These are phyloP conservation scores for Hypoxylon cercidicola DNA, from an alignment of 495 filamentous ascomycete species.

Conservation along the genomic window DNA sequence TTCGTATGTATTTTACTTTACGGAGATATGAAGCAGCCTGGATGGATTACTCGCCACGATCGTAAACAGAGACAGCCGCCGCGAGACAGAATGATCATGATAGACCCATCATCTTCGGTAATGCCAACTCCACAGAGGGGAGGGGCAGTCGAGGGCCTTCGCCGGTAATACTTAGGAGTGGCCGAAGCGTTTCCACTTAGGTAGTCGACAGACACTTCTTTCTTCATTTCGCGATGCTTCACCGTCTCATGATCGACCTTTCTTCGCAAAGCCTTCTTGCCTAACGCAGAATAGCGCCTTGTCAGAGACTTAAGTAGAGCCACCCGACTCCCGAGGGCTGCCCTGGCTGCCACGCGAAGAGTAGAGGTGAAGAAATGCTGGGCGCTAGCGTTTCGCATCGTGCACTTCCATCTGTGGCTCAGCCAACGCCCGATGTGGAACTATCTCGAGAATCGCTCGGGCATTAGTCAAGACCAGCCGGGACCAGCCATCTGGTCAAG, in stretches of 20 bases:
- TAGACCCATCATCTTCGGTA: conserved; percentile 17
- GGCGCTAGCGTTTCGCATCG: conserved; percentile 39
- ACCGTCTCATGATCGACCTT: conserved; percentile 21
- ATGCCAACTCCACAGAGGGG: conserved; percentile 36
- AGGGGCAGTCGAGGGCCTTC: conserved; percentile 28
- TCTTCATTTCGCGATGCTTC: conserved; percentile 25
- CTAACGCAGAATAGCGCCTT: conserved; percentile 29
- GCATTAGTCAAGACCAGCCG: conserved; percentile 5
- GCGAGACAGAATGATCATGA: not conserved
- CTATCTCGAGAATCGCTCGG: conserved; percentile 9
- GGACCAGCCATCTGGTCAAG: conserved; percentile 14
- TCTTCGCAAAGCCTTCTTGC: conserved; percentile 1
- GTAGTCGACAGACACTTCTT: conserved; percentile 23
- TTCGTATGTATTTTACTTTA: conserved; percentile 4
- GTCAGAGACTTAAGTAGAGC: conserved; percentile 2
- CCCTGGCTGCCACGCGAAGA: conserved; percentile 21
- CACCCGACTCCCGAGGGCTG: conserved; percentile 17
- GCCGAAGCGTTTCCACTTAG: conserved; percentile 38
- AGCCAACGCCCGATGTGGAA: conserved; percentile 6
- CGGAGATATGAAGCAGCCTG: not conserved
- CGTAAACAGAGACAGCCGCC: conserved; percentile 1
- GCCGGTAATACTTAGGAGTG: conserved; percentile 34
- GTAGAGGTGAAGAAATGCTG: conserved; percentile 25
- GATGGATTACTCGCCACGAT: conserved; percentile 12
- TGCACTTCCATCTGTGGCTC: conserved; percentile 10